A percentile compares a stretch with the other conserved stretches of the same genome.
These are phyloP conservation scores for Crepidotus variabilis DNA, from an alignment of 768 basidiomycete species.

Conservation along the genomic window DNA sequence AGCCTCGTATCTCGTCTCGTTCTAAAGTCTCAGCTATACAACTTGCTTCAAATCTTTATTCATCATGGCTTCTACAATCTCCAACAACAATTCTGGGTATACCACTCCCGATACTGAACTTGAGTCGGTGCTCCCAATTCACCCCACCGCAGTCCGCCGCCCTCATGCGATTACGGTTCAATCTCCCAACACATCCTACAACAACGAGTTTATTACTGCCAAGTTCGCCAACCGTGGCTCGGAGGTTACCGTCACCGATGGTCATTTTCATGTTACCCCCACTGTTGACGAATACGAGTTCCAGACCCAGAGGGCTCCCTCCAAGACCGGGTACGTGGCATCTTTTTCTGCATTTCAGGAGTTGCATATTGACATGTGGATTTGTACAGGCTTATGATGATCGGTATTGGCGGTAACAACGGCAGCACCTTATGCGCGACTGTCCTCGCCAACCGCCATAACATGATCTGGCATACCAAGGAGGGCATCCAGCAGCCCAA, in stretches of 20 bases:
- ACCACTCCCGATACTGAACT: constrained; percentile 70
- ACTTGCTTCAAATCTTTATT: constrained; percentile 24
- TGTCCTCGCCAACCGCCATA: constrained; percentile 92
- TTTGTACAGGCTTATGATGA: constrained; percentile 80
- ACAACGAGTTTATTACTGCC: constrained; percentile 78
- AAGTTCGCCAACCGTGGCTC: constrained; percentile 81
- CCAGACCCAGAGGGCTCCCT: constrained; percentile 81
- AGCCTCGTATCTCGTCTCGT: constrained; percentile 57
- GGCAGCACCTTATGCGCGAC: constrained; percentile 92
- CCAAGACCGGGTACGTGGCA: constrained; percentile 82
- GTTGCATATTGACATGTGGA: constrained; percentile 13
- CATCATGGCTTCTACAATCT: constrained; percentile 47
- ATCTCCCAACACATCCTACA: constrained; percentile 77
- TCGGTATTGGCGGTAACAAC: constrained; percentile 97
- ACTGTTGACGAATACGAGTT: constrained; percentile 84
- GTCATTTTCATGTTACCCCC: constrained; percentile 76
- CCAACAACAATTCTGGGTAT: constrained; percentile 58
- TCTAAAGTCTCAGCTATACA: constrained; percentile 26
- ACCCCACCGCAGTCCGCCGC: constrained; percentile 83
- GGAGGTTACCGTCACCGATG: constrained; percentile 62
- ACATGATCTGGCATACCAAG: constrained; percentile 95
- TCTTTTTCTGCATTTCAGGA: constrained; percentile 6
- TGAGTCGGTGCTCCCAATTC: constrained; percentile 66
- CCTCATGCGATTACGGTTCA: constrained; percentile 74
- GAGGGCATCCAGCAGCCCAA: constrained; percentile 89